Percentiles rank a stretch among this genome's conserved stretches.
These are phyloP conservation scores for Gremmenia infestans DNA, from an alignment of 2,329 filamentous ascomycete genomes.

Conservation along the genomic window DNA sequence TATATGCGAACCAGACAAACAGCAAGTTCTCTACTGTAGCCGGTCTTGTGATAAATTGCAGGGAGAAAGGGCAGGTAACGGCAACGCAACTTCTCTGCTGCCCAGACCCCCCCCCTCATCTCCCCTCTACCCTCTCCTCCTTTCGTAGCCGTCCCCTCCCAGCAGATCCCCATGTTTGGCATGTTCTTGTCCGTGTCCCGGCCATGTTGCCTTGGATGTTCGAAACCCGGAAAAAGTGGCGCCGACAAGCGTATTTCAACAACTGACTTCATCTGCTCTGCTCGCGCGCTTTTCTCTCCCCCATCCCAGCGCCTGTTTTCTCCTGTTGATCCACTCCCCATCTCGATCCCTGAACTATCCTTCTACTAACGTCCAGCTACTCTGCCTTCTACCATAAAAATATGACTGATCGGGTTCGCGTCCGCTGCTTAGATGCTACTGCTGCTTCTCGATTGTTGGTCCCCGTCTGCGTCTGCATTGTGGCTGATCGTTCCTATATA, in stretches of 20 bases:
- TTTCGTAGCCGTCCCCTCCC: too few relatives aligned
- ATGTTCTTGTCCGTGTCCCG: neutral
- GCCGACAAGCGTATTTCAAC: conserved; percentile 4
- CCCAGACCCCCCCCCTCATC: neutral
- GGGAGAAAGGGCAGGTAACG: neutral
- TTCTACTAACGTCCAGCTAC: conserved; percentile 23
- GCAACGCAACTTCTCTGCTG: neutral
- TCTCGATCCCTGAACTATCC: conserved; percentile 21
- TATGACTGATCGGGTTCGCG: conserved; percentile 28
- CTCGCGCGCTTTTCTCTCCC: conserved; percentile 10
- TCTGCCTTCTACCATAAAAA: conserved; percentile 17
- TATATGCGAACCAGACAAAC: too few relatives aligned
- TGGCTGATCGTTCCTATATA: conserved; percentile 24
- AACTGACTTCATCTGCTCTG: conserved; percentile 11
- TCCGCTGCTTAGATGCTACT: conserved; percentile 10
- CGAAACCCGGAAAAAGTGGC: conserved; percentile 10
- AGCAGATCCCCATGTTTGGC: neutral
- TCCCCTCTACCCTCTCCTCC: neutral
- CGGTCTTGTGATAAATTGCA: neutral
- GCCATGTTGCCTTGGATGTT: neutral
- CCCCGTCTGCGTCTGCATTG: conserved; percentile 8
- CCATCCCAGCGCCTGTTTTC: conserved; percentile 12
- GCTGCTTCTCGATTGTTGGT: conserved; percentile 17
- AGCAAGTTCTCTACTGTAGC: neutral
- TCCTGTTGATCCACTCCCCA: conserved; percentile 20